These are phyloP conservation scores for Talaromyces funiculosus DNA, from an alignment of 2,329 filamentous ascomycete species.

Conservation along the genomic window DNA sequence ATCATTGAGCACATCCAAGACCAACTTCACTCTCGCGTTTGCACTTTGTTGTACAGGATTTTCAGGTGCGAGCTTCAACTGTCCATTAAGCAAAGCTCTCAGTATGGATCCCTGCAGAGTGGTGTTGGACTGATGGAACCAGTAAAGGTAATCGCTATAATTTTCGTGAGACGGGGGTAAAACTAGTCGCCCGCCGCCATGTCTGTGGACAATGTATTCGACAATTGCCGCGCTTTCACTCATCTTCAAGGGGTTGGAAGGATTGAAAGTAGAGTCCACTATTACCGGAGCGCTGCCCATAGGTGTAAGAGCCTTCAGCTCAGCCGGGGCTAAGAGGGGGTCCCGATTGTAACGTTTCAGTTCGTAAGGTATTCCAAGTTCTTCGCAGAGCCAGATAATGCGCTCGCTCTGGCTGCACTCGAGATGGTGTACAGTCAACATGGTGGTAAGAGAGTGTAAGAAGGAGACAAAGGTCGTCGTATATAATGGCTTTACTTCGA, in stretches of 20 bases:
- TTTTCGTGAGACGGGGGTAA: constrained; percentile 42
- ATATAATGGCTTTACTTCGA: background rate
- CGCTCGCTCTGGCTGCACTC: constrained; percentile 58
- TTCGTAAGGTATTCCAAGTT: constrained; percentile 53
- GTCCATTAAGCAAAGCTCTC: constrained; percentile 33
- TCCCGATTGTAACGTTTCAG: constrained; percentile 44
- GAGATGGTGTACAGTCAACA: constrained; percentile 46
- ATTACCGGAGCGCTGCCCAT: constrained; percentile 57
- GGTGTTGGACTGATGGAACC: constrained; percentile 55
- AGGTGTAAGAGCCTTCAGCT: constrained; percentile 43
- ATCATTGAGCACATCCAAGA: constrained; percentile 45
- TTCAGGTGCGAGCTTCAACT: constrained; percentile 18
- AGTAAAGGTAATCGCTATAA: constrained; percentile 60
- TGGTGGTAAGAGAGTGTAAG: background rate
- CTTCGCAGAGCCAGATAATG: constrained; percentile 60
- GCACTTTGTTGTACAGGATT: constrained; percentile 28
- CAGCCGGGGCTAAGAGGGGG: constrained; percentile 39
- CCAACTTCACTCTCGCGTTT: constrained; percentile 30
- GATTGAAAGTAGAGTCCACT: constrained; percentile 45
- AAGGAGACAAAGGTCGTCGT: background rate
- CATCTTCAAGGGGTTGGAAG: constrained; percentile 33
- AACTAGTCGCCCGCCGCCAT: constrained; percentile 48
- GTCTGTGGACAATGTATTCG: constrained; percentile 56
- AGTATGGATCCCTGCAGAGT: constrained; percentile 39
- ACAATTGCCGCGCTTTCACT: constrained; percentile 56